These are phyloP conservation scores for Macaranga tanarius DNA, from an alignment of 441 rosid genomes.

Conservation along the genomic window DNA sequence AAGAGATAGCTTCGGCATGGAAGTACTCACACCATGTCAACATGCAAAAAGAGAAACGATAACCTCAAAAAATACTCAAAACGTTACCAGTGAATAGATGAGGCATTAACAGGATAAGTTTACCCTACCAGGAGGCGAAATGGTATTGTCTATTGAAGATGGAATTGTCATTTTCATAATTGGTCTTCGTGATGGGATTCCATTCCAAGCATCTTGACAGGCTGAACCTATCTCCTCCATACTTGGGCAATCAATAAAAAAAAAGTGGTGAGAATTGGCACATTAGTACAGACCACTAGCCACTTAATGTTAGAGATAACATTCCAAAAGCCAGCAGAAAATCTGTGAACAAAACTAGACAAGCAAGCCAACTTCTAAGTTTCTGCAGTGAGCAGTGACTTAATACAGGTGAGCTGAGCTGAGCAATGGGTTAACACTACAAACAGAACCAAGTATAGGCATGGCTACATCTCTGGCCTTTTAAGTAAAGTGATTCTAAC, in stretches of 20 bases:
- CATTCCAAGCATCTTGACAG: conserved; percentile 75
- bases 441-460: not conserved
- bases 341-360: not conserved
- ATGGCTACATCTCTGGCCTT: not conserved
- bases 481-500: not conserved
- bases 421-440: not conserved
- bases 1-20: not conserved
- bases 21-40: too few species aligned
- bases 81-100: too few species aligned
- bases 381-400: not conserved
- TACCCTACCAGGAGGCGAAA: conserved; percentile 75
- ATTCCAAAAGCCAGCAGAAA: not conserved
- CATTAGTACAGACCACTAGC: not conserved
- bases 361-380: not conserved
- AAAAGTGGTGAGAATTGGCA: not conserved
- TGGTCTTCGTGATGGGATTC: conserved; percentile 77
- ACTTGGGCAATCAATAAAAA: conserved; percentile 29
- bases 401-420: not conserved
- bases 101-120: not conserved
- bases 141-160: conserved; percentile 72
- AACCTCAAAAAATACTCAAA: not conserved
- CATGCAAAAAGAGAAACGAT: too few species aligned
- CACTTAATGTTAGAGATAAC: not conserved
- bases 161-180: conserved; percentile 92
- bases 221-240: conserved; percentile 88